Percentiles rank a stretch among this genome's conserved stretches.
Evolutionary conservation across 2,329 filamentous ascomycete genomes (phyloP).

Genomic region (Colletotrichum spinosum): DNA sequence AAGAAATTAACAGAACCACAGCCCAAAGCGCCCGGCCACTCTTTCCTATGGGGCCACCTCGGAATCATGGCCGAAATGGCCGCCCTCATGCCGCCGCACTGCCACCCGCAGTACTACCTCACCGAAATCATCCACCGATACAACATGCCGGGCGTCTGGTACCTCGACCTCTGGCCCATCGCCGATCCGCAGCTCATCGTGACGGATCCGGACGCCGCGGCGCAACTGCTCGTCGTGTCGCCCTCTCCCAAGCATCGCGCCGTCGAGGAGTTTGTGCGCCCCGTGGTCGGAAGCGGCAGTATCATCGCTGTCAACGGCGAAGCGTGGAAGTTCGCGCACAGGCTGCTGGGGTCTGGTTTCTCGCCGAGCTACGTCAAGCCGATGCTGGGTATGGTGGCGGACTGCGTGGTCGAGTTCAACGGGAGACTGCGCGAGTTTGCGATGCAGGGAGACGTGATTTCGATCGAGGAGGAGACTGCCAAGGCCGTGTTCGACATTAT

Average conservation of each 20-base stretch:
- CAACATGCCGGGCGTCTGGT: conserved; percentile 45
- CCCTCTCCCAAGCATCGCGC: conserved; percentile 37
- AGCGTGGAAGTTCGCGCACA: conserved; percentile 44
- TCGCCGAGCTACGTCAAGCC: conserved; percentile 40
- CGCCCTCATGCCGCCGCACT: conserved; percentile 38
- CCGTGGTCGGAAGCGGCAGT: conserved; percentile 38
- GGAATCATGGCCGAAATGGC: conserved; percentile 35
- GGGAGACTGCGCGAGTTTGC: conserved; percentile 31
- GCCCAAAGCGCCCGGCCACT: conserved; percentile 36
- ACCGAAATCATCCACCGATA: conserved; percentile 39
- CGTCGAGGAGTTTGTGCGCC: conserved; percentile 37
- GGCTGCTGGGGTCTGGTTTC: conserved; percentile 44
- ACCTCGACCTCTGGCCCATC: conserved; percentile 46
- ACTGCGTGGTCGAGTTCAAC: conserved; percentile 41
- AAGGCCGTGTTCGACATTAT: conserved; percentile 42
- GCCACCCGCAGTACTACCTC: conserved; percentile 39
- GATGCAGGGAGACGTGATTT: conserved; percentile 32
- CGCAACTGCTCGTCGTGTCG: conserved; percentile 40
- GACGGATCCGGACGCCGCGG: conserved; percentile 41
- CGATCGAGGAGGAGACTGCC: conserved; percentile 38
- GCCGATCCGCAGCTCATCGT: conserved; percentile 41
- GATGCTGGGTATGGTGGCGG: conserved; percentile 40
- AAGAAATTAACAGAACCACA: background rate
- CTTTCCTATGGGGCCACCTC: conserved; percentile 40
- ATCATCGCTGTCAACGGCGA: conserved; percentile 42